A percentile compares a stretch with the other conserved stretches of the same genome.
These are phyloP conservation scores for Apiotrichum gamsii DNA, from an alignment of 1,284 basidiomycete genomes.

Conservation along the genomic window DNA sequence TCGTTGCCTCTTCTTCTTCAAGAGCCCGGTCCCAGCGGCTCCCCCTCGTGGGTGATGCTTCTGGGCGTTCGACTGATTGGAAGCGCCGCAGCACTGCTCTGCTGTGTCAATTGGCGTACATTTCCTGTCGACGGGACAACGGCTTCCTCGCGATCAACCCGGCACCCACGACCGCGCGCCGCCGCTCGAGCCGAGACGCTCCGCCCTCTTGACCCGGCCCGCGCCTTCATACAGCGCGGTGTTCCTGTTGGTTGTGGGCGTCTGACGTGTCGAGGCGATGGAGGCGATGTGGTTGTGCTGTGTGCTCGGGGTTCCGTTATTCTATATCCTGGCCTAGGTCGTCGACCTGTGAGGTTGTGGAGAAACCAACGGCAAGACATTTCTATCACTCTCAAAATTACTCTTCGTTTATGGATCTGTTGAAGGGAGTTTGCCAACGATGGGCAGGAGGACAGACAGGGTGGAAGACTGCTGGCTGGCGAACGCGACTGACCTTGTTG, in stretches of 20 bases:
- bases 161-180: background rate
- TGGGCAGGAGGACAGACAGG: no score
- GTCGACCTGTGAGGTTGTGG: slow-evolving; percentile 25
- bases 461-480: no score
- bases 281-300: background rate
- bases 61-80: slow-evolving; percentile 14
- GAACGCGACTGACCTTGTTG: no score
- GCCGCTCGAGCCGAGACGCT: slow-evolving; percentile 10
- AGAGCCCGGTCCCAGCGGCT: slow-evolving; percentile 18
- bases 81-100: slow-evolving; percentile 9
- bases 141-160: slow-evolving; percentile 20
- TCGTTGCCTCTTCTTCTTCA: slow-evolving; percentile 9
- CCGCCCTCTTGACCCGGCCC: no score
- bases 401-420: background rate
- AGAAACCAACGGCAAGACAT: slow-evolving; percentile 27
- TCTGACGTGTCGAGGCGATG: slow-evolving; percentile 14
- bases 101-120: slow-evolving; percentile 9
- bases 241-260: slow-evolving; percentile 3
- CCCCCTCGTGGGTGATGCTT: background rate
- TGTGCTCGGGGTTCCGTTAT: slow-evolving; percentile 17
- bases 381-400: background rate
- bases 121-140: slow-evolving; percentile 27
- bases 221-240: background rate
- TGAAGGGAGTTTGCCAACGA: no score
- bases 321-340: slow-evolving; percentile 29